These are phyloP conservation scores for Trichoderma citrinoviride DNA, from an alignment of 2,329 filamentous ascomycete species.

Conservation along the genomic window DNA sequence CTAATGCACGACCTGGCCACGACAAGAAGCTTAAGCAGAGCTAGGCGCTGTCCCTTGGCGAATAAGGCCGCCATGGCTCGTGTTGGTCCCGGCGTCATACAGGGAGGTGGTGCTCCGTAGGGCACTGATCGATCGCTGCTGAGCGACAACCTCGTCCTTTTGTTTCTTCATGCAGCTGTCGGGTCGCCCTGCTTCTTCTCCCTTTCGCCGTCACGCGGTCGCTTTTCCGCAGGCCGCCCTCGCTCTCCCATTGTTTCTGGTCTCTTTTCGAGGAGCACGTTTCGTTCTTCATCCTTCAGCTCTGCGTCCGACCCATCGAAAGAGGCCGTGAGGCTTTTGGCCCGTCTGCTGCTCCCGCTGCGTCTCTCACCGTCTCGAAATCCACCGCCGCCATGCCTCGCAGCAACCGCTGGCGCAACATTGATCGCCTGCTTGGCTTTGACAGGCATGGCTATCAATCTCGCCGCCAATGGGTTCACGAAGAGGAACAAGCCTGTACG, in stretches of 20 bases:
- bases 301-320: neutral
- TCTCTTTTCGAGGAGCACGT: neutral
- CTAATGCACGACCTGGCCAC: conserved; percentile 17
- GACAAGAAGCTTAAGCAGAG: conserved; percentile 12
- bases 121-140: neutral
- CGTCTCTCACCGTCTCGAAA: conserved; percentile 10
- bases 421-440: conserved; percentile 34
- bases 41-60: conserved; percentile 1
- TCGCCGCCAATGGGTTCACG: conserved; percentile 40
- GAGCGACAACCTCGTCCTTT: conserved; percentile 1
- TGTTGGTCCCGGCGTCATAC: neutral
- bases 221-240: neutral
- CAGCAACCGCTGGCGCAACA: conserved; percentile 30
- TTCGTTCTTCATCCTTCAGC: neutral
- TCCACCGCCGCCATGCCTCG: conserved; percentile 18
- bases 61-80: conserved; percentile 4
- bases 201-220: neutral
- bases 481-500: conserved; percentile 47
- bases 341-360: neutral
- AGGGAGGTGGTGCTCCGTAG: neutral
- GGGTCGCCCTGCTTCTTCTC: neutral
- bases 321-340: neutral
- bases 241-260: neutral
- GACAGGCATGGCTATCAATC: conserved; percentile 25
- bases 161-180: conserved; percentile 3